These are phyloP conservation scores for Polysphondylium violaceum DNA, from an alignment of 78 protist species.

Conservation along the genomic window DNA sequence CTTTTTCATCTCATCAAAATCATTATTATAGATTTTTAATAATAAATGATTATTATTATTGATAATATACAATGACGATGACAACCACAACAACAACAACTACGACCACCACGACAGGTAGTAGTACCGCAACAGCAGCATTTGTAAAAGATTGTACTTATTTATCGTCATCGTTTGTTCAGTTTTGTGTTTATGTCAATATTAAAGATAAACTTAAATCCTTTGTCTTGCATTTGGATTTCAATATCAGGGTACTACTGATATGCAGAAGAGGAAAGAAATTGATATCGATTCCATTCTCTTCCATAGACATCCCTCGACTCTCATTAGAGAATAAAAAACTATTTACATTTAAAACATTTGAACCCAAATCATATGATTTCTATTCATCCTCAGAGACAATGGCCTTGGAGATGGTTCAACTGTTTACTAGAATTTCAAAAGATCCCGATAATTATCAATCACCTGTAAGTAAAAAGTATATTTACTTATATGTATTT, in stretches of 20 bases:
- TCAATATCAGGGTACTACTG: not conserved
- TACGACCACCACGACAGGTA: not conserved
- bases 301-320: not conserved
- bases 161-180: no score
- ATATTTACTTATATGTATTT: no score
- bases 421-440: not conserved
- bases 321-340: not conserved
- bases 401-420: slow-evolving; percentile 16
- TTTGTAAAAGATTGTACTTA: no score
- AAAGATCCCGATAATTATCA: not conserved
- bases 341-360: slow-evolving; percentile 17
- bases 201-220: slow-evolving; percentile 24
- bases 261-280: slow-evolving; percentile 30
- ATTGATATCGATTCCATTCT: slow-evolving; percentile 8
- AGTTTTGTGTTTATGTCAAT: slow-evolving; percentile 20
- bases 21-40: no score
- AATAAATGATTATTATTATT: no score
- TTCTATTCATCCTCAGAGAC: slow-evolving; percentile 32
- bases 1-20: no score
- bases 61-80: no score
- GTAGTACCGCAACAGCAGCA: no score
- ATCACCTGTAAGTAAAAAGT: slow-evolving; percentile 38
- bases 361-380: slow-evolving; percentile 46
- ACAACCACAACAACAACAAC: not conserved
- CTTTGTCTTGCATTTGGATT: slow-evolving; percentile 48